A percentile compares a stretch with the other conserved stretches of the same genome.
Conservation (phyloP, 2,329 filamentous ascomycete species). For the Bipolaris bicolor region DNA sequence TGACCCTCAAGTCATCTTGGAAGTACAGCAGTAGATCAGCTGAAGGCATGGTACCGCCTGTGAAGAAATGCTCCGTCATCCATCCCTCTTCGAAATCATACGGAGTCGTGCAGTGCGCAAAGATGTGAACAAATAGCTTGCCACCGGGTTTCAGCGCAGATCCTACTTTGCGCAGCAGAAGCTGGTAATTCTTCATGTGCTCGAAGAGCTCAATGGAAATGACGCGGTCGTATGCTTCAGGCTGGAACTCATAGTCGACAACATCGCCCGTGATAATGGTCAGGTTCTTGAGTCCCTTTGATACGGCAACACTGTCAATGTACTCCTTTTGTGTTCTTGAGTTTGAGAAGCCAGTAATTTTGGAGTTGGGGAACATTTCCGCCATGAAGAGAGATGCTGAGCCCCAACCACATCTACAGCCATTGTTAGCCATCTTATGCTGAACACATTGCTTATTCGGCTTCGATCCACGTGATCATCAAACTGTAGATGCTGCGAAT, state of each 20-base stretch:
- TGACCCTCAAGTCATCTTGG: slow-evolving; percentile 65
- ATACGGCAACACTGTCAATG: slow-evolving; percentile 65
- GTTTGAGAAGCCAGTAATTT: slow-evolving; percentile 72
- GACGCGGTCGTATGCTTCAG: slow-evolving; percentile 66
- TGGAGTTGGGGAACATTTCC: slow-evolving; percentile 65
- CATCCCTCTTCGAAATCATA: slow-evolving; percentile 75
- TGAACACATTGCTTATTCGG: neutral
- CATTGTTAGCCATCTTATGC: slow-evolving; percentile 1
- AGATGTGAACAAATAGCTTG: slow-evolving; percentile 73
- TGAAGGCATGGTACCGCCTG: slow-evolving; percentile 73
- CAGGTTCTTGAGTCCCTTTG: slow-evolving; percentile 65
- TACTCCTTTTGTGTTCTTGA: slow-evolving; percentile 71
- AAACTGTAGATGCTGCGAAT: neutral
- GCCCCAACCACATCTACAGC: slow-evolving; percentile 71
- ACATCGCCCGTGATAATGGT: slow-evolving; percentile 70
- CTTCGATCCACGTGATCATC: slow-evolving; percentile 1
- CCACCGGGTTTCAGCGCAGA: slow-evolving; percentile 66
- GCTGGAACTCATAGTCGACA: slow-evolving; percentile 68
- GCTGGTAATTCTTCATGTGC: slow-evolving; percentile 78
- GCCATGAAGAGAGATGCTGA: slow-evolving; percentile 70
- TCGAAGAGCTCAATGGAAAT: slow-evolving; percentile 75
- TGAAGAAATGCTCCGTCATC: slow-evolving; percentile 78
- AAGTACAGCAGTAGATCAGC: slow-evolving; percentile 71
- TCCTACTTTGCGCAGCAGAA: slow-evolving; percentile 68
- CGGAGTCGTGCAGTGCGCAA: slow-evolving; percentile 67